These are phyloP conservation scores for Crassisporium funariophilum DNA, from an alignment of 768 basidiomycete genomes.

Conservation along the genomic window DNA sequence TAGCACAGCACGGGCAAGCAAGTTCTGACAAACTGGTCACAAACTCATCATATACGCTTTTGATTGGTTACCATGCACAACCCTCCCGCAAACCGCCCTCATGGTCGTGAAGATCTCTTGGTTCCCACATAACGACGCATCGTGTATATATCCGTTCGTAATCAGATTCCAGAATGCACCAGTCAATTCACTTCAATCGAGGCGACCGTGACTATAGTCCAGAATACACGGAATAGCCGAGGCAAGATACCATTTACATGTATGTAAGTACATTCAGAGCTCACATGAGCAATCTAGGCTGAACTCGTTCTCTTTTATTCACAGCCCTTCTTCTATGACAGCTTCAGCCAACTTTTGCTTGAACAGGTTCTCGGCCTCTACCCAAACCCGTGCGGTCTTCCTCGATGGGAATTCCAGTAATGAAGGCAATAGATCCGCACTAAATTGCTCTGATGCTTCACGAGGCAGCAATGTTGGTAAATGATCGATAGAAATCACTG, in stretches of 20 bases:
- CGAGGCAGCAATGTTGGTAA: slow-evolving; percentile 93
- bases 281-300: no score
- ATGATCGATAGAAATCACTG: slow-evolving; percentile 95
- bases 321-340: slow-evolving; percentile 38
- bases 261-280: no score
- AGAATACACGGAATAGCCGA: no score
- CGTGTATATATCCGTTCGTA: no score
- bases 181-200: background rate
- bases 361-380: slow-evolving; percentile 84
- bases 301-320: no score
- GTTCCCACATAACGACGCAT: slow-evolving; percentile 13
- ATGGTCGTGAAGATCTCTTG: slow-evolving; percentile 16
- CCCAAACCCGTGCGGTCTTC: slow-evolving; percentile 76
- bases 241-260: no score
- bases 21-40: slow-evolving; percentile 17
- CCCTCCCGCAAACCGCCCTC: slow-evolving; percentile 16
- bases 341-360: slow-evolving; percentile 53
- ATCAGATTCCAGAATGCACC: slow-evolving; percentile 14
- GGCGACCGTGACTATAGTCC: no score
- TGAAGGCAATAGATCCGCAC: slow-evolving; percentile 81
- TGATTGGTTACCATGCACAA: slow-evolving; percentile 23
- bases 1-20: slow-evolving; percentile 19
- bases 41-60: slow-evolving; percentile 23
- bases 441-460: slow-evolving; percentile 97
- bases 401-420: slow-evolving; percentile 79